A percentile compares a stretch with the other conserved stretches of the same genome.
These are phyloP conservation scores for Carex pumila DNA, from an alignment of 176 grass and related monocot species.

Conservation along the genomic window DNA sequence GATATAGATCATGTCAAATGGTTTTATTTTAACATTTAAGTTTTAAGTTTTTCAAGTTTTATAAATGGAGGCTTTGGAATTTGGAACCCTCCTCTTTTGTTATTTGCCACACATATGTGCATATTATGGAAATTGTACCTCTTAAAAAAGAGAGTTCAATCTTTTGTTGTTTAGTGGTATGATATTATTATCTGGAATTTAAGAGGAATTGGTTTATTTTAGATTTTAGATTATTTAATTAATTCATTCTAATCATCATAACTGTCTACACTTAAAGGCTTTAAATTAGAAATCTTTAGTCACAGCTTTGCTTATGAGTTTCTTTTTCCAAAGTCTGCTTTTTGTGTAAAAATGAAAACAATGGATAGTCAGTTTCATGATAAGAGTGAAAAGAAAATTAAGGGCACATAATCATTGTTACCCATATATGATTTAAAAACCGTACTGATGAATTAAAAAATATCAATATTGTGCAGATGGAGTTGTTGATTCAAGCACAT, in stretches of 20 bases:
- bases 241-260: neutral
- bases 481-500: constrained; percentile 90
- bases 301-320: neutral
- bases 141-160: neutral
- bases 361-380: neutral
- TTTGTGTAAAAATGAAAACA: neutral
- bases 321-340: neutral
- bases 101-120: neutral
- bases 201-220: neutral
- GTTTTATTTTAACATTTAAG: no score
- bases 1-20: no score
- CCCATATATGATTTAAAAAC: neutral
- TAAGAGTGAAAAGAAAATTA: neutral
- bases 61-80: no score
- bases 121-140: neutral
- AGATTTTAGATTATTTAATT: neutral
- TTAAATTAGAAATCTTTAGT: neutral
- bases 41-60: no score
- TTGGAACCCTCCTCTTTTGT: no score
- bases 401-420: neutral
- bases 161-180: neutral
- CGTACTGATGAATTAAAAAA: neutral
- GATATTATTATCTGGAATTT: neutral
- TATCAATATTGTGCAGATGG: constrained; percentile 57
- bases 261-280: neutral